A percentile compares a stretch with the other conserved stretches of the same genome.
These are phyloP conservation scores for Linnemannia exigua DNA, from an alignment of 192 early-diverging fungal genomes.

Conservation along the genomic window DNA sequence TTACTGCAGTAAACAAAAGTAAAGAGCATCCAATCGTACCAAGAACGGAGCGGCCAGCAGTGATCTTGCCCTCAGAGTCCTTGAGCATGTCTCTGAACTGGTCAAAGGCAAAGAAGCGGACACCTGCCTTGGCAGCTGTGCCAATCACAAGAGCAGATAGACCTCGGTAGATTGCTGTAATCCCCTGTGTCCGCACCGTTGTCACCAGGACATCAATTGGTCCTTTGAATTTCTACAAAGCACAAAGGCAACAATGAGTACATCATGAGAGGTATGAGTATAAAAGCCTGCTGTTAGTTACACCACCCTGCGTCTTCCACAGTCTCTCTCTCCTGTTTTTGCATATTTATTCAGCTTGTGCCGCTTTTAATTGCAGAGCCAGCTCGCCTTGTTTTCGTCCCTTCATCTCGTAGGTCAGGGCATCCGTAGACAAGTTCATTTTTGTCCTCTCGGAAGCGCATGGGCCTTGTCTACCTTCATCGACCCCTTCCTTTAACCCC, in stretches of 20 bases:
- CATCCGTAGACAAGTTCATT: background rate
- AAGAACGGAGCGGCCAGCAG: slow-evolving; percentile 72
- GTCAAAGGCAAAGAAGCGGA: slow-evolving; percentile 95
- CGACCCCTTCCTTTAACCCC: background rate
- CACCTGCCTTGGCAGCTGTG: slow-evolving; percentile 91
- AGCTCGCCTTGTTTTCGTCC: background rate
- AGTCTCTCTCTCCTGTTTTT: background rate
- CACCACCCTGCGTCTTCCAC: background rate
- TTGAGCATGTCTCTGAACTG: slow-evolving; percentile 79
- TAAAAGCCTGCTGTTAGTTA: background rate
- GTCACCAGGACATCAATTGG: slow-evolving; percentile 83
- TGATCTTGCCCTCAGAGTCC: slow-evolving; percentile 77
- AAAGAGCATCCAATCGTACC: slow-evolving; percentile 30
- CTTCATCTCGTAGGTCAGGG: background rate
- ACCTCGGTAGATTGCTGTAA: slow-evolving; percentile 85
- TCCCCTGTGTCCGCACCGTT: slow-evolving; percentile 82
- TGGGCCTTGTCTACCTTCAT: background rate
- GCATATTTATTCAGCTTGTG: background rate
- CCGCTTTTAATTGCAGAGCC: background rate
- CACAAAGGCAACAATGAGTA: background rate
- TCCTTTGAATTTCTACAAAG: slow-evolving; percentile 72
- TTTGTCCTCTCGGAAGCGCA: background rate
- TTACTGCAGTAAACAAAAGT: slow-evolving; percentile 27
- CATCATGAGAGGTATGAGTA: background rate
- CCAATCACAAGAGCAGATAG: slow-evolving; percentile 92